phyloP scores from a whole-genome alignment of 2,329 filamentous ascomycete genomes.

The Lecanicillium sp. region DNA sequence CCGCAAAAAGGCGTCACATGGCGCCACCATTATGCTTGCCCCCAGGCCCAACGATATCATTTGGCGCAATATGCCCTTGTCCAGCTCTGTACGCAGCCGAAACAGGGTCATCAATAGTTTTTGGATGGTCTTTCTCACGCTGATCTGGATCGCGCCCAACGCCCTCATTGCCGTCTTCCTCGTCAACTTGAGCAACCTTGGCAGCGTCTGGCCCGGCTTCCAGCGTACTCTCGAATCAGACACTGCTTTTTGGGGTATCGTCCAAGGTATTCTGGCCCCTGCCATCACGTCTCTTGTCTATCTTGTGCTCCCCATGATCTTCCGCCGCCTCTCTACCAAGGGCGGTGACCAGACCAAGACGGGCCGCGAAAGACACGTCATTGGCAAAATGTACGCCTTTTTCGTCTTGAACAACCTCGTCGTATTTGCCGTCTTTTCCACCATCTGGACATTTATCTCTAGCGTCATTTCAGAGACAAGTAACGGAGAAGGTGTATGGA shows the following conservation, averaged over 20 bases:
- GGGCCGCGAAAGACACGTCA: constrained; percentile 82
- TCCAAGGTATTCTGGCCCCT: constrained; percentile 87
- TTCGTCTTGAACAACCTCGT: constrained; percentile 97
- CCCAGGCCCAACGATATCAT: constrained; percentile 88
- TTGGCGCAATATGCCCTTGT: constrained; percentile 84
- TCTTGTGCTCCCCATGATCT: constrained; percentile 79
- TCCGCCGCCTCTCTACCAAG: constrained; percentile 74
- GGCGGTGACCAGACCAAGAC: constrained; percentile 90
- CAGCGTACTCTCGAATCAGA: constrained; percentile 52
- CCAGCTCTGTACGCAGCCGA: constrained; percentile 58
- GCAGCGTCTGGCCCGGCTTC: constrained; percentile 71
- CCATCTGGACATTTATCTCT: constrained; percentile 66
- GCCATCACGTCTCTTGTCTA: constrained; percentile 83
- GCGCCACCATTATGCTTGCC: constrained; percentile 68
- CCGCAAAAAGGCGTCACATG: constrained; percentile 71
- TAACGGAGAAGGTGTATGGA: constrained; percentile 51
- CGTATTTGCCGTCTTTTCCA: constrained; percentile 86
- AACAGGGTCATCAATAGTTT: constrained; percentile 71
- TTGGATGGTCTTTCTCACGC: constrained; percentile 73
- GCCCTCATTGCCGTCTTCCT: constrained; percentile 91
- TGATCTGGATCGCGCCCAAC: constrained; percentile 88
- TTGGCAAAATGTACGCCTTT: constrained; percentile 85
- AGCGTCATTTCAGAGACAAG: constrained; percentile 51
- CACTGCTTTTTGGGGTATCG: constrained; percentile 67
- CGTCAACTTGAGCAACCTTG: constrained; percentile 75